Conservation (phyloP, 495 filamentous ascomycete genomes). For the Annulohypoxylon bovei region DNA sequence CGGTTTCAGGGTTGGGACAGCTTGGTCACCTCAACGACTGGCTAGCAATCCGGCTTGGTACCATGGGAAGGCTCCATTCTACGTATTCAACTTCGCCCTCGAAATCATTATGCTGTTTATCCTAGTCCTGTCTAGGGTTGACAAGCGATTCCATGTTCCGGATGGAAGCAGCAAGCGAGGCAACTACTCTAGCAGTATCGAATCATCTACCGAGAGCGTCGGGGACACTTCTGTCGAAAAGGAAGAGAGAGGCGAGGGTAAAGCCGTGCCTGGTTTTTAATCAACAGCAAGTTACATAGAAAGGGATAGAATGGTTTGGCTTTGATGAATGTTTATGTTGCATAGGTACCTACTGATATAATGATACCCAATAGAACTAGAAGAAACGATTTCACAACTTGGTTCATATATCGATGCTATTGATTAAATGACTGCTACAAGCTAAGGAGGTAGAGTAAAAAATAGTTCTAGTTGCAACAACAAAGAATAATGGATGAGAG, state of each 20-base stretch:
- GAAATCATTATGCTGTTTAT: constrained; percentile 74
- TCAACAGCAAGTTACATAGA: background rate
- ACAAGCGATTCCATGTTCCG: constrained; percentile 77
- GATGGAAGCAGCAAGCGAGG: constrained; percentile 55
- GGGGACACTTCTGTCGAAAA: constrained; percentile 12
- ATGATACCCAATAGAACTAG: constrained; percentile 16
- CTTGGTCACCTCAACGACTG: constrained; percentile 63
- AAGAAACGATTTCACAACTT: background rate
- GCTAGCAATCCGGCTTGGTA: constrained; percentile 70
- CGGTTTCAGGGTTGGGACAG: constrained; percentile 69
- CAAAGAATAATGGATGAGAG: too few species aligned
- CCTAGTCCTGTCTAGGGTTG: constrained; percentile 72
- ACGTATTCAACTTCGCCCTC: constrained; percentile 77
- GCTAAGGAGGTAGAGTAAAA: too few species aligned
- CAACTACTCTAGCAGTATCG: constrained; percentile 47
- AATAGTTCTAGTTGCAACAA: too few species aligned
- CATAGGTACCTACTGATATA: background rate
- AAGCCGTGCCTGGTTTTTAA: constrained; percentile 14
- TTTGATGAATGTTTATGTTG: background rate
- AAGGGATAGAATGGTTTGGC: background rate
- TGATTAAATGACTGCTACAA: too few species aligned
- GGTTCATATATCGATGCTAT: too few species aligned
- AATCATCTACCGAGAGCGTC: constrained; percentile 9
- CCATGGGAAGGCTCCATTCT: constrained; percentile 76
- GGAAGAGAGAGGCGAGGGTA: constrained; percentile 6